Percentiles rank a stretch among this genome's conserved stretches.
Evolutionary conservation across 192 early-diverging fungal genomes (phyloP).

Genomic region (Diversispora epigaea): DNA sequence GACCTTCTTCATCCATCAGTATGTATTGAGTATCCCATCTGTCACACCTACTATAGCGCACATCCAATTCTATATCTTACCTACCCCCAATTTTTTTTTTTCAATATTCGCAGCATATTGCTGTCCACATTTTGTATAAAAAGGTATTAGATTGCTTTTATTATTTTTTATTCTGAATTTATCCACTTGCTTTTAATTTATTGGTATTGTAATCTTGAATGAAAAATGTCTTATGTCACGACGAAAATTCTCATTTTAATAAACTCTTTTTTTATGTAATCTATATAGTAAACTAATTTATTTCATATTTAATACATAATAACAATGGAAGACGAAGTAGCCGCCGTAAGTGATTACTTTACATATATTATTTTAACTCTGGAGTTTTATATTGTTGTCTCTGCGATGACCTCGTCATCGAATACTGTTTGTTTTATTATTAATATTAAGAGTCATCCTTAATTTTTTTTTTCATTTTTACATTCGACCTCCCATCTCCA

Average conservation of each 20-base stretch:
- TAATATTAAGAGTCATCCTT: neutral
- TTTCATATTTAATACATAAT: neutral
- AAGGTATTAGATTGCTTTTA: neutral
- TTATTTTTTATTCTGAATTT: neutral
- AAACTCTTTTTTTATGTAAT: neutral
- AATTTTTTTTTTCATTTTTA: conserved; percentile 25
- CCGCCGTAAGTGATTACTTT: conserved; percentile 63
- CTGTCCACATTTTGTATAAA: neutral
- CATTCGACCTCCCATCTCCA: neutral
- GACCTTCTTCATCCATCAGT: neutral
- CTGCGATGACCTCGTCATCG: neutral
- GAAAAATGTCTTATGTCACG: neutral
- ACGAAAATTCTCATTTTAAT: neutral
- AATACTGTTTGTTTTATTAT: conserved; percentile 6
- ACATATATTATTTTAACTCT: neutral
- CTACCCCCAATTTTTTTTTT: conserved; percentile 12
- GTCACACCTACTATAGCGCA: neutral
- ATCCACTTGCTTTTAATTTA: neutral
- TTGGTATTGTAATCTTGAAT: neutral
- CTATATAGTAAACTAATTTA: neutral
- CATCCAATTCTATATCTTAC: neutral
- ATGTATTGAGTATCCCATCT: neutral
- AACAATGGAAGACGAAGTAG: conserved; percentile 79
- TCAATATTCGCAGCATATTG: neutral
- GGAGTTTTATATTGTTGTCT: conserved; percentile 6